A percentile compares a stretch with the other conserved stretches of the same genome.
phyloP scores from a whole-genome alignment of 225 moss, liverwort and hornwort genomes.

The Neckera pumila region DNA sequence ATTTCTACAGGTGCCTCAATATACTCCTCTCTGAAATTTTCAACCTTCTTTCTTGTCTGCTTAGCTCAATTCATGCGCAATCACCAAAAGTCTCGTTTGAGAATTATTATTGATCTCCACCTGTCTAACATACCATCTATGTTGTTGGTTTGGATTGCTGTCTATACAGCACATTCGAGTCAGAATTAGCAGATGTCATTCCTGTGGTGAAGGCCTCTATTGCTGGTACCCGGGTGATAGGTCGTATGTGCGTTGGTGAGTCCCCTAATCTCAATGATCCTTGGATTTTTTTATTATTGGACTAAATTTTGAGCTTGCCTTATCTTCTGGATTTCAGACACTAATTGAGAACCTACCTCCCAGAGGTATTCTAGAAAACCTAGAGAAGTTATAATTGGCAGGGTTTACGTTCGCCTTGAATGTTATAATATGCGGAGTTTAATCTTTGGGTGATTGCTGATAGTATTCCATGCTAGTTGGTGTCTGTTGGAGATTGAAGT shows the following conservation, averaged over 20 bases:
- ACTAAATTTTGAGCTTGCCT: background rate
- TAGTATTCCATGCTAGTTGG: background rate
- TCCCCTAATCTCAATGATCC: background rate
- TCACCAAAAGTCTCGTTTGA: background rate
- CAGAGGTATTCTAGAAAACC: background rate
- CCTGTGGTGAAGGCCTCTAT: slow-evolving; percentile 74
- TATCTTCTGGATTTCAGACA: background rate
- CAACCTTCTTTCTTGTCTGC: background rate
- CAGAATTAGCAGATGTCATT: slow-evolving; percentile 61
- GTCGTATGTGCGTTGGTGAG: slow-evolving; percentile 77
- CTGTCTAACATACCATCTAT: background rate
- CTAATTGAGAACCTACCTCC: background rate
- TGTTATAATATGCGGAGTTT: background rate
- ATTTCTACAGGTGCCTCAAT: slow-evolving; percentile 48
- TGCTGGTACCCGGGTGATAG: slow-evolving; percentile 78
- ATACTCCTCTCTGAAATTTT: background rate
- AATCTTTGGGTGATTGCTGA: background rate
- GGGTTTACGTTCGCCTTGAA: background rate
- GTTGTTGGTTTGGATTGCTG: background rate
- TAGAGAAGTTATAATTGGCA: background rate
- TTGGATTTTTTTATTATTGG: background rate
- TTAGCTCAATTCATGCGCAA: background rate
- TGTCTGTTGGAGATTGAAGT: background rate
- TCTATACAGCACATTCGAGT: slow-evolving; percentile 63
- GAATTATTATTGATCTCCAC: background rate